Percentiles rank a stretch among this genome's conserved stretches.
phyloP scores from a whole-genome alignment of 306 rosid species.

The Castanospermum australe region DNA sequence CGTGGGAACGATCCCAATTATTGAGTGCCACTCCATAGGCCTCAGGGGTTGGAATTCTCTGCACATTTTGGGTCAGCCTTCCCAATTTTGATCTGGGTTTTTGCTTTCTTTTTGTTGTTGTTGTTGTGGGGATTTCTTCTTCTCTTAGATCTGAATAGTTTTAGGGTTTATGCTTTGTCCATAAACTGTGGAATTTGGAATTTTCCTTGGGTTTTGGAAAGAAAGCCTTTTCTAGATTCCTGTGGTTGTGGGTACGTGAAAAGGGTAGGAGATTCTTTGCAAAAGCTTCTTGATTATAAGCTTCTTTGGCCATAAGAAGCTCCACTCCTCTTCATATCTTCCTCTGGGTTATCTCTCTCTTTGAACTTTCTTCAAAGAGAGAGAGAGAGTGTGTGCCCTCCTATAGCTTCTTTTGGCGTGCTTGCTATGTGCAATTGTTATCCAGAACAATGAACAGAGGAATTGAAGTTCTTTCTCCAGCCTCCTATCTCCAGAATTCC shows the following conservation, averaged over 20 bases:
- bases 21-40: not conserved
- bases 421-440: constrained; percentile 16
- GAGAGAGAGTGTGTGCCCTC: constrained; percentile 28
- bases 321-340: constrained; percentile 51
- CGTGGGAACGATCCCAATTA: not conserved
- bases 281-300: constrained; percentile 33
- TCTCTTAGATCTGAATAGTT: constrained; percentile 40
- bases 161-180: constrained; percentile 43
- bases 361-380: constrained; percentile 30
- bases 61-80: not conserved
- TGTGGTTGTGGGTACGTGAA: constrained; percentile 37
- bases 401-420: constrained; percentile 11
- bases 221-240: constrained; percentile 45
- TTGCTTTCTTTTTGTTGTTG: not conserved
- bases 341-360: constrained; percentile 40
- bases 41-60: not conserved
- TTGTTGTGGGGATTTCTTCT: not conserved
- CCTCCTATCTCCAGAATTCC: constrained; percentile 52
- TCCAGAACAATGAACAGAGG: constrained; percentile 45
- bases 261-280: constrained; percentile 47
- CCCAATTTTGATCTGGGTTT: constrained; percentile 32
- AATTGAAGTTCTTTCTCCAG: constrained; percentile 60
- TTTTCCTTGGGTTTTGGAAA: constrained; percentile 46
- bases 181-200: constrained; percentile 35
- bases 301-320: constrained; percentile 30